These are phyloP conservation scores for Neophaeococcomyces aloes DNA, from an alignment of 2,329 filamentous ascomycete genomes.

Conservation along the genomic window DNA sequence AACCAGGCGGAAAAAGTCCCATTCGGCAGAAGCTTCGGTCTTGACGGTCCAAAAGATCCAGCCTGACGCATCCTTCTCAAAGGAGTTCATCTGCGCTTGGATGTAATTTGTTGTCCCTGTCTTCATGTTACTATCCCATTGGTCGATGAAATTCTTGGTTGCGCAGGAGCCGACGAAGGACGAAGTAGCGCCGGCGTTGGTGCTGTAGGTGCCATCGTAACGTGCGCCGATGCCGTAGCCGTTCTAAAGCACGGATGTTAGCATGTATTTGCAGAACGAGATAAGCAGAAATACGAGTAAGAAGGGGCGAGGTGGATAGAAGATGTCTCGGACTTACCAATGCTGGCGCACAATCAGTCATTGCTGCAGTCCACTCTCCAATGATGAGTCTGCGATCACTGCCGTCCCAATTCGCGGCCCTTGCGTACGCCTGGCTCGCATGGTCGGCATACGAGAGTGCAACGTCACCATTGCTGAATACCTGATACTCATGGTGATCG, in stretches of 20 bases:
- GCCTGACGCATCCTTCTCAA: conserved; percentile 30
- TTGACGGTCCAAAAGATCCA: conserved; percentile 44
- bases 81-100: conserved; percentile 37
- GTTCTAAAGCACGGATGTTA: conserved; percentile 29
- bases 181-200: conserved; percentile 29
- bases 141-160: conserved; percentile 38
- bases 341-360: conserved; percentile 49
- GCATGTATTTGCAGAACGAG: not conserved
- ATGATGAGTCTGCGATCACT: conserved; percentile 57
- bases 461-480: conserved; percentile 46
- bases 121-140: conserved; percentile 35
- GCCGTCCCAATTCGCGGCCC: conserved; percentile 37
- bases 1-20: conserved; percentile 37
- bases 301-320: not conserved
- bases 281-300: too few species aligned
- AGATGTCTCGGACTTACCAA: conserved; percentile 20
- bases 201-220: conserved; percentile 37
- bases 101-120: conserved; percentile 34
- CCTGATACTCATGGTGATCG: conserved; percentile 60
- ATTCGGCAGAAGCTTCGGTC: conserved; percentile 39
- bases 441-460: conserved; percentile 44
- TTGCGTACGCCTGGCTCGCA: conserved; percentile 45
- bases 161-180: conserved; percentile 45
- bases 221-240: conserved; percentile 51
- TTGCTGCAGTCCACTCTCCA: conserved; percentile 58